phyloP scores from a whole-genome alignment of 1,139 yeast species.

The Chernovozyma aurita region DNA sequence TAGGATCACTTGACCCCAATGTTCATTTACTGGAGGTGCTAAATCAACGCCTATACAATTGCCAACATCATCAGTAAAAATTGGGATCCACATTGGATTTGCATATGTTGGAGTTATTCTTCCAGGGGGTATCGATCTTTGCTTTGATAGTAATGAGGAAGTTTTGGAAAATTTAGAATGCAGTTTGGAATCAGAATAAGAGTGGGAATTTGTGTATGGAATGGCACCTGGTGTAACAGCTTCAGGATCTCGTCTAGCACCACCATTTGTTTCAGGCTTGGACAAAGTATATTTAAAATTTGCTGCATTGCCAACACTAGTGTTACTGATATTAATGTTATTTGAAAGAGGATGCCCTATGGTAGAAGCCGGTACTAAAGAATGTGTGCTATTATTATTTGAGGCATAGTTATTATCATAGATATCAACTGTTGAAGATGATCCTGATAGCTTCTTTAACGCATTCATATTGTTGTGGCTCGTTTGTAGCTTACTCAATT shows the following conservation, averaged over 20 bases:
- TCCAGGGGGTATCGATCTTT: conserved; percentile 72
- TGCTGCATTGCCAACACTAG: background rate
- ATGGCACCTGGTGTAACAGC: background rate
- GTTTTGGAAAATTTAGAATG: conserved; percentile 2
- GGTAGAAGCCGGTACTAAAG: conserved; percentile 4
- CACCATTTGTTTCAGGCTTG: too few species aligned
- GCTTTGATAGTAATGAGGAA: conserved; percentile 42
- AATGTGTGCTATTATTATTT: conserved; percentile 4
- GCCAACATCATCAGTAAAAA: conserved; percentile 83
- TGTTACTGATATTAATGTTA: background rate
- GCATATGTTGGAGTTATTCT: conserved; percentile 71
- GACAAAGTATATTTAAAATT: too few species aligned
- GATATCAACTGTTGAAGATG: conserved; percentile 2
- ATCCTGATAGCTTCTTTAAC: conserved; percentile 17
- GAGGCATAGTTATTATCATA: conserved; percentile 1
- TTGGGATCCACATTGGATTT: conserved; percentile 86
- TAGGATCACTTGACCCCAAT: conserved; percentile 77
- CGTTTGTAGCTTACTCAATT: conserved; percentile 23
- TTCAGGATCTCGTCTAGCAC: too few species aligned
- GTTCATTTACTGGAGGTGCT: conserved; percentile 75
- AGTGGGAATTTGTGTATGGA: background rate
- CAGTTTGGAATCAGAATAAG: background rate
- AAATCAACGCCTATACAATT: conserved; percentile 87
- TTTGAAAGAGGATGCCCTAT: conserved; percentile 1
- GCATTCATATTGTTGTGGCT: conserved; percentile 20